A percentile compares a stretch with the other conserved stretches of the same genome.
These are phyloP conservation scores for Aspergillus calidoustus DNA, from an alignment of 2,329 filamentous ascomycete genomes.

Conservation along the genomic window DNA sequence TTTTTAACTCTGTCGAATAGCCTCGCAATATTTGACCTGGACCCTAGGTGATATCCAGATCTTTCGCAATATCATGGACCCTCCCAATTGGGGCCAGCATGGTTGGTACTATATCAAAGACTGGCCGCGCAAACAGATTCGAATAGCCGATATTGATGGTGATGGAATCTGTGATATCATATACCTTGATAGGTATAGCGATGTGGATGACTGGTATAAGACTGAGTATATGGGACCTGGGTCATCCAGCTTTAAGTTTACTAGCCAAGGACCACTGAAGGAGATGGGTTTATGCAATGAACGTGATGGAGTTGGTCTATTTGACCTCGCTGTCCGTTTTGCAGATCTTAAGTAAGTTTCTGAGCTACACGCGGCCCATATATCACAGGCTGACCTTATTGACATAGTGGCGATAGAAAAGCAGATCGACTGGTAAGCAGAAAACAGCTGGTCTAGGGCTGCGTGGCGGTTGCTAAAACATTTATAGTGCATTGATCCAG, in stretches of 20 bases:
- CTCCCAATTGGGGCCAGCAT: background rate
- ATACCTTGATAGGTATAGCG: background rate
- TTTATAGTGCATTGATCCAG: background rate
- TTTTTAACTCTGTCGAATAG: background rate
- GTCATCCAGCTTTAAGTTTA: too few species aligned
- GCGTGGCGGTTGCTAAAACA: background rate
- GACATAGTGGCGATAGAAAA: background rate
- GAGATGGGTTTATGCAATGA: too few species aligned
- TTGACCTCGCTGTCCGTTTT: background rate
- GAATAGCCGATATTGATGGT: background rate
- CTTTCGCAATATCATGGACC: background rate
- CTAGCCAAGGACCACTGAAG: too few species aligned
- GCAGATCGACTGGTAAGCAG: background rate
- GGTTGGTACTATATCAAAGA: background rate
- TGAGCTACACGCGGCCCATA: too few species aligned
- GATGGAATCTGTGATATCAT: constrained; percentile 2
- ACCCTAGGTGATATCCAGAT: background rate
- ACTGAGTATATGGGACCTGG: too few species aligned
- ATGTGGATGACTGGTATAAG: background rate
- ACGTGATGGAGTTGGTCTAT: background rate
- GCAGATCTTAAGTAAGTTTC: background rate
- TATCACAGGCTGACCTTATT: too few species aligned
- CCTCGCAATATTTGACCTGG: background rate
- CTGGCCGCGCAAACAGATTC: background rate
- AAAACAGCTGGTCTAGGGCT: background rate